Conservation (phyloP, 2,329 filamentous ascomycete genomes). For the Clonostachys solani region DNA sequence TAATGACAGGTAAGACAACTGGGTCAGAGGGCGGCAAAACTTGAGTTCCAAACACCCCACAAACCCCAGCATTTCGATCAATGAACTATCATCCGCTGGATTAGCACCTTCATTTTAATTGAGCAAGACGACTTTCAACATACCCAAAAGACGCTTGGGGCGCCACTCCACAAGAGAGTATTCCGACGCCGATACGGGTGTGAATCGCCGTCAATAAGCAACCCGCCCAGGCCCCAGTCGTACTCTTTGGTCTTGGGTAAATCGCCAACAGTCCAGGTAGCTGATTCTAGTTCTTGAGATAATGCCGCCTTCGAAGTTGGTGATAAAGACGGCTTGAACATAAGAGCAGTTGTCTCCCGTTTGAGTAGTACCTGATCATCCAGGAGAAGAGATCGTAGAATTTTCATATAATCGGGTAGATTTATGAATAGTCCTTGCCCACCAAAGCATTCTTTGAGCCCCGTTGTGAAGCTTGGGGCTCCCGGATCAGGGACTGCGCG, state of each 20-base stretch:
- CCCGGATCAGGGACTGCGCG: neutral
- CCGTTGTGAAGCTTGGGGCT: neutral
- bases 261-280: neutral
- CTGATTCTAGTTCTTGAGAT: neutral
- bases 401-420: neutral
- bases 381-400: neutral
- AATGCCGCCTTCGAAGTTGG: neutral
- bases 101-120: too few species aligned
- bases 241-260: neutral
- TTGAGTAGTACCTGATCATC: neutral
- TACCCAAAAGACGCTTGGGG: neutral
- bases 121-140: neutral
- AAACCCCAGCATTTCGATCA: too few species aligned
- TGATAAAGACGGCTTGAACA: neutral
- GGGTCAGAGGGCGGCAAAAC: too few species aligned
- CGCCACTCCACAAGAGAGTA: neutral
- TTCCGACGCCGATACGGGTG: neutral
- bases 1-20: too few species aligned
- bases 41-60: too few species aligned
- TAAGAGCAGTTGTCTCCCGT: neutral
- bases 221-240: neutral
- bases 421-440: neutral
- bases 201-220: neutral
- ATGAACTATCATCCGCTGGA: too few species aligned
- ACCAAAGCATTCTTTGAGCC: neutral